Evolutionary conservation across 75 land plant genomes (phyloP).

Genomic region (Selaginella tamariscina): DNA sequence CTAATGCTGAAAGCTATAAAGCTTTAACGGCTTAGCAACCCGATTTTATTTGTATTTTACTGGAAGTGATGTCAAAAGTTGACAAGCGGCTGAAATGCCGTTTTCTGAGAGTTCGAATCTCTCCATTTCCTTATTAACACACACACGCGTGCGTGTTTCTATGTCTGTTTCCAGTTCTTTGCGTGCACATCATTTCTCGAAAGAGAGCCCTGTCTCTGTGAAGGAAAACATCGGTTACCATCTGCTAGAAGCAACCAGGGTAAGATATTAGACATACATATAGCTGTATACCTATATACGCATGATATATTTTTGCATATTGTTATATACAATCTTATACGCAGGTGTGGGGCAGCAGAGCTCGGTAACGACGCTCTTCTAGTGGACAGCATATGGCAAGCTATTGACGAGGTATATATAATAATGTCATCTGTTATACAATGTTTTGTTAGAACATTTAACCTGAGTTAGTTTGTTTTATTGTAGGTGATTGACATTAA

Average conservation of each 20-base stretch:
- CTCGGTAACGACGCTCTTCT: slow-evolving; percentile 34
- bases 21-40: no score
- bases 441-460: slow-evolving; percentile 9
- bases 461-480: no score
- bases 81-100: slow-evolving; percentile 56
- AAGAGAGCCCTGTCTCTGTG: slow-evolving; percentile 45
- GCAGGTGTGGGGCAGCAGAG: slow-evolving; percentile 45
- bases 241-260: slow-evolving; percentile 62
- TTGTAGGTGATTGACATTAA: slow-evolving; percentile 53
- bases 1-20: no score
- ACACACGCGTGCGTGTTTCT: no score
- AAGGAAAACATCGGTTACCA: slow-evolving; percentile 50
- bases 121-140: slow-evolving; percentile 58
- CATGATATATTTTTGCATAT: no score
- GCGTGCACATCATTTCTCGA: slow-evolving; percentile 54
- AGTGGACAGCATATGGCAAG: slow-evolving; percentile 35
- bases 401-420: slow-evolving; percentile 57
- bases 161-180: no score
- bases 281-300: no score
- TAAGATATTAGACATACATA: slow-evolving; percentile 18
- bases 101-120: slow-evolving; percentile 93
- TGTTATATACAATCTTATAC: no score
- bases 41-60: slow-evolving; percentile 24
- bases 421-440: no score
- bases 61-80: slow-evolving; percentile 77